Percentiles rank a stretch among this genome's conserved stretches.
Evolutionary conservation across 257 asterid genomes (phyloP).

Genomic region (Jasminum sambac): DNA sequence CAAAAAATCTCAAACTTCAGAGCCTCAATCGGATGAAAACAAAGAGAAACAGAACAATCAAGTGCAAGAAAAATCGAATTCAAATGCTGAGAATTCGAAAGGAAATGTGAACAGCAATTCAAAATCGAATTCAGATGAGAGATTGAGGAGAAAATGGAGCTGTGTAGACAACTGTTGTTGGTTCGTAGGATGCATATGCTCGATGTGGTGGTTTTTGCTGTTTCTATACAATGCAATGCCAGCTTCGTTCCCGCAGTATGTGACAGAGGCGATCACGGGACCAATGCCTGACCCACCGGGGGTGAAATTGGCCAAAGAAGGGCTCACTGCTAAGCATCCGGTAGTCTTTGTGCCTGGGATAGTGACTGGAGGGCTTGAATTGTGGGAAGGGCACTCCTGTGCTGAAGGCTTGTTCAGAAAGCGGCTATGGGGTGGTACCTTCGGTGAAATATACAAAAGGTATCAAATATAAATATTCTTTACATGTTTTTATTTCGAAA

Average conservation of each 20-base stretch:
- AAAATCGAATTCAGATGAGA: slow-evolving; percentile 27
- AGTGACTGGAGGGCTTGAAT: slow-evolving; percentile 90
- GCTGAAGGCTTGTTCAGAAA: slow-evolving; percentile 87
- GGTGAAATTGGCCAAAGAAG: slow-evolving; percentile 70
- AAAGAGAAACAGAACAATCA: slow-evolving; percentile 25
- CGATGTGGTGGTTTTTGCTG: slow-evolving; percentile 79
- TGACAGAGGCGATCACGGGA: slow-evolving; percentile 81
- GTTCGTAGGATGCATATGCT: slow-evolving; percentile 75
- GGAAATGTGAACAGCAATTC: slow-evolving; percentile 26
- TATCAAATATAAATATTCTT: slow-evolving; percentile 3
- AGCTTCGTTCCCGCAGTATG: slow-evolving; percentile 79
- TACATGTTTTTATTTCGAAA: not conserved
- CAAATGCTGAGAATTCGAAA: slow-evolving; percentile 18
- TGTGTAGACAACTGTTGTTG: slow-evolving; percentile 83
- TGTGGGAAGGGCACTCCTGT: slow-evolving; percentile 91
- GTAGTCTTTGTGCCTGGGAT: slow-evolving; percentile 93
- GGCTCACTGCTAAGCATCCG: slow-evolving; percentile 77
- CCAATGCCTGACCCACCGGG: slow-evolving; percentile 88
- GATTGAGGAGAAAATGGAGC: slow-evolving; percentile 42
- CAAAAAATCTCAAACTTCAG: slow-evolving; percentile 26
- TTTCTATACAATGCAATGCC: slow-evolving; percentile 73
- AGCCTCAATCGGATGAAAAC: slow-evolving; percentile 23
- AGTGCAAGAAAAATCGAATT: slow-evolving; percentile 23
- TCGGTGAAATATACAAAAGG: slow-evolving; percentile 85
- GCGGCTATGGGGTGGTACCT: slow-evolving; percentile 95